phyloP scores from a whole-genome alignment of 2,329 filamentous ascomycete species.

The Sporothrix pallida region DNA sequence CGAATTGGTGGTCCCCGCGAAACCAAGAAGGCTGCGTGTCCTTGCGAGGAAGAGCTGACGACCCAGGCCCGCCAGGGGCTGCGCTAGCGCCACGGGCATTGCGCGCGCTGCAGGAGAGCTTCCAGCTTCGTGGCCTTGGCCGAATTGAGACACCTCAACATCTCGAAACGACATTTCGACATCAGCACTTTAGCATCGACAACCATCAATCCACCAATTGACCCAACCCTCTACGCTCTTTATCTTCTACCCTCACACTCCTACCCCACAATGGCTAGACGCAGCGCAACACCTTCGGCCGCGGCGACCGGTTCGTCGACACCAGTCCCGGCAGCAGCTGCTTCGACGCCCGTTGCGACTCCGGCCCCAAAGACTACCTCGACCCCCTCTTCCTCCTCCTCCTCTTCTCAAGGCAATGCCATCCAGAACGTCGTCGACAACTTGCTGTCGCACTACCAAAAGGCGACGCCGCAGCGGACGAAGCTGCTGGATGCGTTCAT shows the following conservation, averaged over 20 bases:
- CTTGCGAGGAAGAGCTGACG: slow-evolving; percentile 29
- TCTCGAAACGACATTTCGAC: neutral
- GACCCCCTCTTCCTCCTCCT: neutral
- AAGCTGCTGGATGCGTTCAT: slow-evolving; percentile 94
- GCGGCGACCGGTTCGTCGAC: slow-evolving; percentile 24
- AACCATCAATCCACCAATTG: neutral
- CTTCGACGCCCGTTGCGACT: neutral
- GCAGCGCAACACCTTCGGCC: slow-evolving; percentile 30
- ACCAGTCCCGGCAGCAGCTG: slow-evolving; percentile 2
- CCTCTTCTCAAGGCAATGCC: slow-evolving; percentile 5
- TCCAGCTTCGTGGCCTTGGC: slow-evolving; percentile 29
- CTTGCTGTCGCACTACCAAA: slow-evolving; percentile 78
- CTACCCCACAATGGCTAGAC: slow-evolving; percentile 29
- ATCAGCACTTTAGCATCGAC: neutral
- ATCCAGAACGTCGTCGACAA: slow-evolving; percentile 66
- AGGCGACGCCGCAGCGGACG: slow-evolving; percentile 84
- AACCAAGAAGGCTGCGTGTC: slow-evolving; percentile 38
- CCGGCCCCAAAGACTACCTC: neutral
- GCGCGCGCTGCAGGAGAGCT: neutral
- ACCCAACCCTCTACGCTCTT: neutral
- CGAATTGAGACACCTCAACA: neutral
- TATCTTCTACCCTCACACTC: neutral
- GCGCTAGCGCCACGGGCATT: slow-evolving; percentile 24
- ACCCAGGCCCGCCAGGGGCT: slow-evolving; percentile 3
- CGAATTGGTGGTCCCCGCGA: neutral